Percentiles rank a stretch among this genome's conserved stretches.
Evolutionary conservation across 2,329 filamentous ascomycete genomes (phyloP).

Genomic region (Aspergillus sp.): DNA sequence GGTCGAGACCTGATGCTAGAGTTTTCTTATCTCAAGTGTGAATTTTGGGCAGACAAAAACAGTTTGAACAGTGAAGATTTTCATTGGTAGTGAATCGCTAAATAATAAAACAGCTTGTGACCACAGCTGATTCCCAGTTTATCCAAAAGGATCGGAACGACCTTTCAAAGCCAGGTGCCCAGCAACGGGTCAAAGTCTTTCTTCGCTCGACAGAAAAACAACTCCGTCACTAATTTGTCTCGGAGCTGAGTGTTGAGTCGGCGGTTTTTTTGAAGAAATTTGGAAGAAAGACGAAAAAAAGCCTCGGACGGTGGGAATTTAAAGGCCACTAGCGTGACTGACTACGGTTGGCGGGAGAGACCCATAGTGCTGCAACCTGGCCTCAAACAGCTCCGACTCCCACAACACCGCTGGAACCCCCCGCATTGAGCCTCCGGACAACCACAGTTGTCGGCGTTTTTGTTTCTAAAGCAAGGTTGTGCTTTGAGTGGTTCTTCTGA

Average conservation of each 20-base stretch:
- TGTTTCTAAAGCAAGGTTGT: slow-evolving; percentile 31
- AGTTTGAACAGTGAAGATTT: too few species aligned
- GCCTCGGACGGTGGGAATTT: slow-evolving; percentile 28
- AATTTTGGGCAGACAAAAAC: too few species aligned
- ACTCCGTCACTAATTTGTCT: slow-evolving; percentile 49
- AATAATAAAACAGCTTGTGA: slow-evolving; percentile 45
- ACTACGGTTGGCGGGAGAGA: slow-evolving; percentile 34
- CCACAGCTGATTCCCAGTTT: slow-evolving; percentile 72
- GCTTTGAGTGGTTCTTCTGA: slow-evolving; percentile 25
- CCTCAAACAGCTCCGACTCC: slow-evolving; percentile 39
- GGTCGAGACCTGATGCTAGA: too few species aligned
- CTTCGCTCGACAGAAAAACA: slow-evolving; percentile 72
- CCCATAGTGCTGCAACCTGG: slow-evolving; percentile 47
- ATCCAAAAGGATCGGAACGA: slow-evolving; percentile 62
- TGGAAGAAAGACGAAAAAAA: slow-evolving; percentile 31
- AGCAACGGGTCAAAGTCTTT: slow-evolving; percentile 64
- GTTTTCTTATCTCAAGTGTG: too few species aligned
- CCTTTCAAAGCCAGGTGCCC: slow-evolving; percentile 69
- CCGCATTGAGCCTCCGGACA: slow-evolving; percentile 28
- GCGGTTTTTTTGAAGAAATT: slow-evolving; percentile 40
- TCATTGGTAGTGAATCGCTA: too few species aligned
- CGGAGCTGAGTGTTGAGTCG: slow-evolving; percentile 56
- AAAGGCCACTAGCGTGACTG: slow-evolving; percentile 21
- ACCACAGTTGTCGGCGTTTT: slow-evolving; percentile 30
- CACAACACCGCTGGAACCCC: slow-evolving; percentile 35